phyloP scores from a whole-genome alignment of 179 eudicot species.

The Silene coronaria region DNA sequence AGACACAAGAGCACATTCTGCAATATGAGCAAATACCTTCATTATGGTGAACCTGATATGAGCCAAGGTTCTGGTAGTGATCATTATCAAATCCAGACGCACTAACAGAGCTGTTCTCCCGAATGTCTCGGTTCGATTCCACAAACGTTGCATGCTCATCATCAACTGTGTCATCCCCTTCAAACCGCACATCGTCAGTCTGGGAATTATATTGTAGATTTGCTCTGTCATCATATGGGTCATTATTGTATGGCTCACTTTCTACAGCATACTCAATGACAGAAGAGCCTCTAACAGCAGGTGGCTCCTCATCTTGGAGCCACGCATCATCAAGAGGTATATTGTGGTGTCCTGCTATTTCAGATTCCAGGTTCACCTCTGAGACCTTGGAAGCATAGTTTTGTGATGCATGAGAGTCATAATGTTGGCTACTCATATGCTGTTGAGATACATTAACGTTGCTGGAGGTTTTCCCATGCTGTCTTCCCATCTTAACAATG shows the following conservation, averaged over 20 bases:
- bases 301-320: slow-evolving; percentile 63
- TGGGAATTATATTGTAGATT: slow-evolving; percentile 31
- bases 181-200: slow-evolving; percentile 36
- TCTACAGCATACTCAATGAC: slow-evolving; percentile 38
- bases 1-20: slow-evolving; percentile 4
- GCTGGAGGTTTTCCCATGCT: slow-evolving; percentile 48
- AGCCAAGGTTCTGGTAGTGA: slow-evolving; percentile 36
- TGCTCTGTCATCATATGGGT: slow-evolving; percentile 32
- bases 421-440: slow-evolving; percentile 28
- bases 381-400: slow-evolving; percentile 40
- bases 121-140: slow-evolving; percentile 37
- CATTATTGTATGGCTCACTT: slow-evolving; percentile 38
- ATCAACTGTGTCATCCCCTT: slow-evolving; percentile 37
- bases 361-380: slow-evolving; percentile 32
- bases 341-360: slow-evolving; percentile 30
- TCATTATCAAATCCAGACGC: slow-evolving; percentile 50
- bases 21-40: slow-evolving; percentile 43
- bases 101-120: slow-evolving; percentile 41
- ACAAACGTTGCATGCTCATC: slow-evolving; percentile 27
- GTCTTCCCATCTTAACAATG: slow-evolving; percentile 94
- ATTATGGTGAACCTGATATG: slow-evolving; percentile 43
- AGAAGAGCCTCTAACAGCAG: slow-evolving; percentile 36
- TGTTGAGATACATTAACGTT: slow-evolving; percentile 35
- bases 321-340: slow-evolving; percentile 56
- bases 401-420: slow-evolving; percentile 23